Evolutionary conservation across 805 yeast species (phyloP).

Genomic region (Diddensiella caesifluorescens): DNA sequence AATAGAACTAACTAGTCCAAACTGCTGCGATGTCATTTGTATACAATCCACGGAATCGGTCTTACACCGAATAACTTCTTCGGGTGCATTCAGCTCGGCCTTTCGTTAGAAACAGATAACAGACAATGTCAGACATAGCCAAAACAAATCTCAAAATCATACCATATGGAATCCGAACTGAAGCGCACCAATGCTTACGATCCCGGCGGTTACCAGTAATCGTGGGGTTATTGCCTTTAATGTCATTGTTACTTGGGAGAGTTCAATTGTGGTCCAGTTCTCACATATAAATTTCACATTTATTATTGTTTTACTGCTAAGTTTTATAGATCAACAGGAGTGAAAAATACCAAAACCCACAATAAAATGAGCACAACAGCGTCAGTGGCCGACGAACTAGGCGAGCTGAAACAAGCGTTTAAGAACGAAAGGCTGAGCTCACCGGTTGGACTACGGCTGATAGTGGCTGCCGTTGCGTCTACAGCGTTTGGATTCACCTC

Average conservation of each 20-base stretch:
- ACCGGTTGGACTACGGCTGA: constrained; percentile 16
- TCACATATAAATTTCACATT: no score
- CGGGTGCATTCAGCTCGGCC: constrained; percentile 90
- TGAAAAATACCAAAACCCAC: no score
- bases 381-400: no score
- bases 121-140: neutral
- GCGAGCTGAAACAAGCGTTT: neutral
- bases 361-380: no score
- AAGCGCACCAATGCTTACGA: constrained; percentile 70
- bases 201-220: constrained; percentile 28
- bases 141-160: constrained; percentile 10
- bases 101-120: constrained; percentile 7
- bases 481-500: constrained; percentile 27
- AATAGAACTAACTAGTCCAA: constrained; percentile 63
- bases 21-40: constrained; percentile 37
- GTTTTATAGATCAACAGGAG: no score
- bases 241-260: no score
- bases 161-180: constrained; percentile 91
- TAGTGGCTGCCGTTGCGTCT: constrained; percentile 14
- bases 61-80: constrained; percentile 51
- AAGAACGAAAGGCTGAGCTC: constrained; percentile 15
- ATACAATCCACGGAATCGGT: constrained; percentile 43
- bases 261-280: no score
- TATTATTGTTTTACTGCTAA: no score
- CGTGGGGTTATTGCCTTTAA: constrained; percentile 8